Evolutionary conservation across 2,329 filamentous ascomycete species (phyloP).

Genomic region (Fusarium camptoceras): DNA sequence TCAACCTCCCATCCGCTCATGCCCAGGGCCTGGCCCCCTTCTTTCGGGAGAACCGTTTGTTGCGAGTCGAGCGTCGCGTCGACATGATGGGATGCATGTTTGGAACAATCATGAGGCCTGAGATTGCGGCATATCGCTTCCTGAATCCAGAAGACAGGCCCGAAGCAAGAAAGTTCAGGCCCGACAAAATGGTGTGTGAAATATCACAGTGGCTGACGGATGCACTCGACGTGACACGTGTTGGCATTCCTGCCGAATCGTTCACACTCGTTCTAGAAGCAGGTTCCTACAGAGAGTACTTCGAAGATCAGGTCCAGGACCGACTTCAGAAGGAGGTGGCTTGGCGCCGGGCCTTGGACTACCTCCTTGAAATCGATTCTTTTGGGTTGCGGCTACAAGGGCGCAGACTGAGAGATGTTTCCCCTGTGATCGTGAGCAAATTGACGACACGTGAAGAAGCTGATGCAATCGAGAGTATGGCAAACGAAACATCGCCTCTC

Average conservation of each 20-base stretch:
- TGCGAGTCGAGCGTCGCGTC: slow-evolving; percentile 20
- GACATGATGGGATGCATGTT: background rate
- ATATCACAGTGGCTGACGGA: slow-evolving; percentile 4
- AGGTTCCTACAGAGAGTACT: background rate
- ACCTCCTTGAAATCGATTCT: too few species aligned
- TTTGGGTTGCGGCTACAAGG: too few species aligned
- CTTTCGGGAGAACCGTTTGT: slow-evolving; percentile 14
- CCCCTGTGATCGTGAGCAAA: too few species aligned
- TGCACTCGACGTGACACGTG: background rate
- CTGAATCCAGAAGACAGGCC: background rate
- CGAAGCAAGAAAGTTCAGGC: too few species aligned
- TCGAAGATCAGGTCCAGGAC: background rate
- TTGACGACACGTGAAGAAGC: rapidly evolving
- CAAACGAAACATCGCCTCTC: rapidly evolving
- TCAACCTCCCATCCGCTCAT: background rate
- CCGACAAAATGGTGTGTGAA: background rate
- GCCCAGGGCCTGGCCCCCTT: slow-evolving; percentile 2
- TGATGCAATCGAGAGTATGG: background rate
- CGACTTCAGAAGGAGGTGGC: background rate
- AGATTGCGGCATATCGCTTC: background rate
- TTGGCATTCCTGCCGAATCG: background rate
- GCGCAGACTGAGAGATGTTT: too few species aligned
- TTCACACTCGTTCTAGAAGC: slow-evolving; percentile 12
- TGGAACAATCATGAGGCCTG: background rate
- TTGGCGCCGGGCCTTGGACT: background rate